Percentiles rank a stretch among this genome's conserved stretches.
Conservation (phyloP, 371 early-diverging fungal species). For the Mortierella polycephala region DNA sequence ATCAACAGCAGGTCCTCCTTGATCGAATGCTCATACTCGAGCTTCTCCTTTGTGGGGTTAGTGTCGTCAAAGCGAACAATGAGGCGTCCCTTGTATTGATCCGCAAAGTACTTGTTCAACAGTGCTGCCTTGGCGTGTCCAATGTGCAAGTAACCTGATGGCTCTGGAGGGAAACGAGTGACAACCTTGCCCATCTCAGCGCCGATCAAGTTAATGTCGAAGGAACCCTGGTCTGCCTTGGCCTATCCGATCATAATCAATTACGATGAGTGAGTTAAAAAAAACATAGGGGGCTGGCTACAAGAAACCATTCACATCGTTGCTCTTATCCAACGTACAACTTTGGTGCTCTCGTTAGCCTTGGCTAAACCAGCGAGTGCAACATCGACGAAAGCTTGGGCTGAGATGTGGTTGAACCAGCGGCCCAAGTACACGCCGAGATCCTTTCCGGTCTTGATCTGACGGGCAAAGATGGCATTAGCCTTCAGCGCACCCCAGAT, state of each 20-base stretch:
- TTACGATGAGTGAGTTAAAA: not conserved
- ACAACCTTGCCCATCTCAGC: constrained; percentile 91
- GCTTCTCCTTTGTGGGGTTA: constrained; percentile 98
- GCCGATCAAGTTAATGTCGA: constrained; percentile 89
- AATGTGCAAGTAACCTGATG: constrained; percentile 98
- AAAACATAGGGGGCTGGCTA: not conserved
- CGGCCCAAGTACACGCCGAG: constrained; percentile 80
- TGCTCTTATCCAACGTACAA: constrained; percentile 10
- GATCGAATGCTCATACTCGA: constrained; percentile 95
- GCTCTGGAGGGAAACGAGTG: constrained; percentile 99
- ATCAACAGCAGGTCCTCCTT: constrained; percentile 91
- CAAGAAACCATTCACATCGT: not conserved
- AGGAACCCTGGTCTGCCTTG: constrained; percentile 91
- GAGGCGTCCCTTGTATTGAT: constrained; percentile 91
- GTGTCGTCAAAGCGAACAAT: constrained; percentile 99
- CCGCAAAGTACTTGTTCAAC: constrained; percentile 98
- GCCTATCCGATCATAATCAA: constrained; percentile 29
- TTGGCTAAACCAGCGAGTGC: constrained; percentile 63
- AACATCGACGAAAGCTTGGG: constrained; percentile 66
- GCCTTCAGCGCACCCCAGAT: constrained; percentile 91
- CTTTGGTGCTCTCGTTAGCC: constrained; percentile 55
- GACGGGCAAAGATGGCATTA: constrained; percentile 82
- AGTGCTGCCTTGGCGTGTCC: constrained; percentile 99
- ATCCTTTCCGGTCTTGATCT: constrained; percentile 80
- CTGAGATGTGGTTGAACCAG: constrained; percentile 85